Conservation (phyloP, 2,329 filamentous ascomycete genomes). For the Cordyceps farinosa region DNA sequence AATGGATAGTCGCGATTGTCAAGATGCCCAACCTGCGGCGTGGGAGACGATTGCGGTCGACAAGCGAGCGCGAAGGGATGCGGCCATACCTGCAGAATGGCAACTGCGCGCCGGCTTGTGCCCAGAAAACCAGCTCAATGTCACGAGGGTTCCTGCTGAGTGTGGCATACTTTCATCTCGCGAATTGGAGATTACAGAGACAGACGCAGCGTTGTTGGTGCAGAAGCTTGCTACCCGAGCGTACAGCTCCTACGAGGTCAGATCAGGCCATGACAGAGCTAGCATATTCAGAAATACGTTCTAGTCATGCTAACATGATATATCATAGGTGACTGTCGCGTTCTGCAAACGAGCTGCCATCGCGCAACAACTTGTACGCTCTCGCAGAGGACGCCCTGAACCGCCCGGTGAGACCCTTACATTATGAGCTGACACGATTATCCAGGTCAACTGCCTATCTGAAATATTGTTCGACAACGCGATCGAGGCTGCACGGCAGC, state of each 20-base stretch:
- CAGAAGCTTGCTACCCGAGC: neutral
- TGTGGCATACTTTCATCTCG: neutral
- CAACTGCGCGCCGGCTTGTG: neutral
- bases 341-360: slow-evolving; percentile 1
- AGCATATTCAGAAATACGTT: too few species aligned
- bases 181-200: neutral
- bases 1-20: neutral
- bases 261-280: neutral
- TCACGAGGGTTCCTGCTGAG: neutral
- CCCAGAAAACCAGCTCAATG: neutral
- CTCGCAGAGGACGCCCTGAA: neutral
- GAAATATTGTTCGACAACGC: neutral
- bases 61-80: neutral
- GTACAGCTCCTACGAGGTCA: neutral
- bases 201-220: neutral
- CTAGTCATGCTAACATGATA: neutral
- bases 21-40: neutral
- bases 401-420: too few species aligned
- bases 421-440: neutral
- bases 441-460: neutral
- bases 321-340: neutral
- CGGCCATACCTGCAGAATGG: neutral
- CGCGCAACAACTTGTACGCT: neutral
- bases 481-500: neutral
- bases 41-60: neutral